Conservation (phyloP, 495 filamentous ascomycete genomes). For the Trichoderma erinaceum region DNA sequence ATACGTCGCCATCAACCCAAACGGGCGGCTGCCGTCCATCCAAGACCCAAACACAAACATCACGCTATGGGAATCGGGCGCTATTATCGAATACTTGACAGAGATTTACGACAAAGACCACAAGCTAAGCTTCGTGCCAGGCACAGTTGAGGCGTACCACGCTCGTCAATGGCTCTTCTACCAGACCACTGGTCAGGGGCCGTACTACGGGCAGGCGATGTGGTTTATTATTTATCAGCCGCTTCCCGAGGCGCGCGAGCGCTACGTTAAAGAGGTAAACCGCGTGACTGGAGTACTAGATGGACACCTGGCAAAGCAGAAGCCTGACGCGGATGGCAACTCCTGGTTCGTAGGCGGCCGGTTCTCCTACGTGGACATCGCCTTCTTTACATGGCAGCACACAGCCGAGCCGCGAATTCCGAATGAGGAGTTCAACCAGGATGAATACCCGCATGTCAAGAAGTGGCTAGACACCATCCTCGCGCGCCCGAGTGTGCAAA, state of each 20-base stretch:
- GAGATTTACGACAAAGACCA: slow-evolving; percentile 63
- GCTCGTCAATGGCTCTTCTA: slow-evolving; percentile 62
- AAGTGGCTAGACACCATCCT: slow-evolving; percentile 34
- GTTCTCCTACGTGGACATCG: slow-evolving; percentile 52
- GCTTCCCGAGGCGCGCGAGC: slow-evolving; percentile 48
- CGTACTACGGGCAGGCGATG: slow-evolving; percentile 55
- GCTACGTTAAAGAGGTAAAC: slow-evolving; percentile 55
- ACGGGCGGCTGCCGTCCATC: slow-evolving; percentile 60
- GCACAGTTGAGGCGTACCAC: slow-evolving; percentile 43
- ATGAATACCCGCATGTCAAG: slow-evolving; percentile 29
- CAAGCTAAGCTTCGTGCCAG: slow-evolving; percentile 49
- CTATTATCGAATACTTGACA: slow-evolving; percentile 65
- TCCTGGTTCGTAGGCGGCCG: slow-evolving; percentile 54
- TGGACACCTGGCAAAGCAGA: slow-evolving; percentile 39
- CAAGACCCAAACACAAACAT: slow-evolving; percentile 62
- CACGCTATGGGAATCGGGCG: slow-evolving; percentile 66
- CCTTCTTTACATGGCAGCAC: slow-evolving; percentile 54
- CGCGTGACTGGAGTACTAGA: slow-evolving; percentile 58
- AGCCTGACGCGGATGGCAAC: slow-evolving; percentile 32
- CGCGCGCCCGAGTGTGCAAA: slow-evolving; percentile 34
- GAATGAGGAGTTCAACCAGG: slow-evolving; percentile 19
- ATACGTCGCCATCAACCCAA: slow-evolving; percentile 59
- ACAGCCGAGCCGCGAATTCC: slow-evolving; percentile 19
- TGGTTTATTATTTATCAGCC: slow-evolving; percentile 47
- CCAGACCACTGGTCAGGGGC: slow-evolving; percentile 64